Conservation (phyloP, 352 stramenopile genomes). For the Pythium periplocum region DNA sequence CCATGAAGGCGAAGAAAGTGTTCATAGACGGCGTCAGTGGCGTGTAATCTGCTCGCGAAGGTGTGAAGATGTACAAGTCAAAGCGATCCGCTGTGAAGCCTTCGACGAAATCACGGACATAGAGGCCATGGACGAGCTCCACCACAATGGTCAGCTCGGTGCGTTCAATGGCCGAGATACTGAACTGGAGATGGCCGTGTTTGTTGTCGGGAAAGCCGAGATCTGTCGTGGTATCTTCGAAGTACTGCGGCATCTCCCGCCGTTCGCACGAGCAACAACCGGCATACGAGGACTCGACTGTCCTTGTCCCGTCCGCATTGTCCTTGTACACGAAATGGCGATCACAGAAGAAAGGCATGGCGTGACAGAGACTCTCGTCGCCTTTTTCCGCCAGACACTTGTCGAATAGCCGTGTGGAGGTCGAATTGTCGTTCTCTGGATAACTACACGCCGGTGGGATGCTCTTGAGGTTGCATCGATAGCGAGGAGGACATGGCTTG, state of each 20-base stretch:
- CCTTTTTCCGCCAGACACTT: slow-evolving; percentile 39
- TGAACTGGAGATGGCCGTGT: slow-evolving; percentile 91
- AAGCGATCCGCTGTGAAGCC: slow-evolving; percentile 75
- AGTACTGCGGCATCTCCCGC: slow-evolving; percentile 87
- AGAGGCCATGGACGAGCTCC: slow-evolving; percentile 93
- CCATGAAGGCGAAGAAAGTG: slow-evolving; percentile 80
- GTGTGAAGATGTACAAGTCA: slow-evolving; percentile 88
- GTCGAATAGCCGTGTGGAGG: slow-evolving; percentile 31
- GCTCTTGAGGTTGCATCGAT: slow-evolving; percentile 74
- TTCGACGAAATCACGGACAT: slow-evolving; percentile 88
- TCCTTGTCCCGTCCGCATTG: slow-evolving; percentile 18
- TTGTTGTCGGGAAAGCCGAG: slow-evolving; percentile 94
- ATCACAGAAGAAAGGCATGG: slow-evolving; percentile 68
- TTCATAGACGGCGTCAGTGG: slow-evolving; percentile 48
- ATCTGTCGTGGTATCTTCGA: slow-evolving; percentile 55
- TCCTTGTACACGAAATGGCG: slow-evolving; percentile 19
- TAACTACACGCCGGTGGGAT: slow-evolving; percentile 57
- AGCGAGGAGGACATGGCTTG: slow-evolving; percentile 92
- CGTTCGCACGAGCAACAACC: slow-evolving; percentile 89
- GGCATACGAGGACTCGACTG: slow-evolving; percentile 16
- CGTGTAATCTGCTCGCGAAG: slow-evolving; percentile 66
- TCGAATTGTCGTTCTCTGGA: slow-evolving; percentile 46
- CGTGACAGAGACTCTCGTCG: slow-evolving; percentile 38
- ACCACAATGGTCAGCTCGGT: slow-evolving; percentile 88
- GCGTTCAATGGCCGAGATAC: slow-evolving; percentile 71